These are phyloP conservation scores for Combretum micranthum DNA, from an alignment of 345 rosid genomes.

Conservation along the genomic window DNA sequence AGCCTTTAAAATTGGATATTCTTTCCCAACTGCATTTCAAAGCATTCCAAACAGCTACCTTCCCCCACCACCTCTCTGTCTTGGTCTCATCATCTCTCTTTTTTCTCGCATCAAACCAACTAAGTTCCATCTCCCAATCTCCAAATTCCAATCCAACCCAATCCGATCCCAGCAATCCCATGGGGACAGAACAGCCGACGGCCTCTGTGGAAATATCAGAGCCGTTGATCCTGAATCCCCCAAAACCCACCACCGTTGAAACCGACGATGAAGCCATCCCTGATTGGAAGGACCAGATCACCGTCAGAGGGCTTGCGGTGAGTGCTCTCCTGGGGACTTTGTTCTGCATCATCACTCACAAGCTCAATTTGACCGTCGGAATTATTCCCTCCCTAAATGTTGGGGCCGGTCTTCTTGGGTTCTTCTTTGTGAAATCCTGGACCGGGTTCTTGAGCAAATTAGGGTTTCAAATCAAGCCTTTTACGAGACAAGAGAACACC, in stretches of 20 bases:
- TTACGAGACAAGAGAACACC: conserved; percentile 88
- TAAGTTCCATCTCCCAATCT: not conserved
- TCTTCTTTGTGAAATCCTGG: conserved; percentile 93
- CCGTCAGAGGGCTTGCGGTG: conserved; percentile 58
- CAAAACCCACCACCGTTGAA: not conserved
- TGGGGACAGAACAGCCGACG: conserved; percentile 49
- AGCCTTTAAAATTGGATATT: too few relatives aligned
- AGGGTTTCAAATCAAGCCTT: conserved; percentile 56
- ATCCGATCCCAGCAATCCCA: conserved; percentile 5
- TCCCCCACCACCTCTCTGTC: too few relatives aligned
- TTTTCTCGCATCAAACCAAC: not conserved
- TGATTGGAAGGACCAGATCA: conserved; percentile 93
- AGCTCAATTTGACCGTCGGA: conserved; percentile 85
- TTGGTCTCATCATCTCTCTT: too few relatives aligned
- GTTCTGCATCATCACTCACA: conserved; percentile 87
- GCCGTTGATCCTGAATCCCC: conserved; percentile 32
- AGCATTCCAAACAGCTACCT: too few relatives aligned
- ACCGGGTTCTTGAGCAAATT: conserved; percentile 53
- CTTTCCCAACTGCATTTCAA: too few relatives aligned
- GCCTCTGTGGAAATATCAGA: conserved; percentile 37
- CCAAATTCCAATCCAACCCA: too few relatives aligned
- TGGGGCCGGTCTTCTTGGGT: conserved; percentile 88
- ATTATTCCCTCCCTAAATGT: conserved; percentile 85
- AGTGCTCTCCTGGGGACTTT: conserved; percentile 70
- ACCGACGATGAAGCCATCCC: conserved; percentile 39